phyloP scores from a whole-genome alignment of 495 filamentous ascomycete genomes.

The Xylaria acuta region DNA sequence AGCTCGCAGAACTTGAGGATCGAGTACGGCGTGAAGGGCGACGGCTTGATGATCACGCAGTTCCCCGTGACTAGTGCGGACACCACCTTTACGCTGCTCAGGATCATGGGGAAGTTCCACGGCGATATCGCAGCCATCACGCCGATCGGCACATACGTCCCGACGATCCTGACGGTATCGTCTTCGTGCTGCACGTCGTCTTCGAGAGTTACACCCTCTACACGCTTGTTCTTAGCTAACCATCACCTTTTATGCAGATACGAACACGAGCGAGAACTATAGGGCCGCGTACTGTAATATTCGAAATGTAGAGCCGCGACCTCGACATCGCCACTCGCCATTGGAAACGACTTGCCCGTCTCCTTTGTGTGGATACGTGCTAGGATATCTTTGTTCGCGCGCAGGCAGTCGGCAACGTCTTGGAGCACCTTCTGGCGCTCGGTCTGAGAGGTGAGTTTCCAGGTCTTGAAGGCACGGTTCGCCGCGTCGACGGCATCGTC shows the following conservation, averaged over 20 bases:
- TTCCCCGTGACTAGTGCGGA: constrained; percentile 66
- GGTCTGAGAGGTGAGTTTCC: constrained; percentile 47
- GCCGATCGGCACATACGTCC: constrained; percentile 60
- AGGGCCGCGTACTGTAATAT: constrained; percentile 35
- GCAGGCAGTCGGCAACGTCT: constrained; percentile 54
- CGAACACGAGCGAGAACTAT: no score
- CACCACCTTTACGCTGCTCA: constrained; percentile 61
- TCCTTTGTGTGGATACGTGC: constrained; percentile 47
- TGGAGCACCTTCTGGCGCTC: constrained; percentile 61
- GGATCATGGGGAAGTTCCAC: constrained; percentile 70
- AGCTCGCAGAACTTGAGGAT: constrained; percentile 69
- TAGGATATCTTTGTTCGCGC: constrained; percentile 45
- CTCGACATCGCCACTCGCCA: constrained; percentile 38
- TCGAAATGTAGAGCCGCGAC: constrained; percentile 38
- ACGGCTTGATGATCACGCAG: constrained; percentile 67
- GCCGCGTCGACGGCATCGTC: constrained; percentile 58
- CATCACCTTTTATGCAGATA: neutral
- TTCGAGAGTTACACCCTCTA: constrained; percentile 46
- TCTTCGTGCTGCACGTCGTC: constrained; percentile 60
- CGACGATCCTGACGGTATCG: constrained; percentile 52
- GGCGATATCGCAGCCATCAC: constrained; percentile 62
- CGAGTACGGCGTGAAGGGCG: constrained; percentile 72
- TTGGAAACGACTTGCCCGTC: constrained; percentile 49
- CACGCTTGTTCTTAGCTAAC: neutral
- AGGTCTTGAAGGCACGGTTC: constrained; percentile 51